A percentile compares a stretch with the other conserved stretches of the same genome.
phyloP scores from a whole-genome alignment of 108 stramenopile species.

The Schizochytrium sp. region DNA sequence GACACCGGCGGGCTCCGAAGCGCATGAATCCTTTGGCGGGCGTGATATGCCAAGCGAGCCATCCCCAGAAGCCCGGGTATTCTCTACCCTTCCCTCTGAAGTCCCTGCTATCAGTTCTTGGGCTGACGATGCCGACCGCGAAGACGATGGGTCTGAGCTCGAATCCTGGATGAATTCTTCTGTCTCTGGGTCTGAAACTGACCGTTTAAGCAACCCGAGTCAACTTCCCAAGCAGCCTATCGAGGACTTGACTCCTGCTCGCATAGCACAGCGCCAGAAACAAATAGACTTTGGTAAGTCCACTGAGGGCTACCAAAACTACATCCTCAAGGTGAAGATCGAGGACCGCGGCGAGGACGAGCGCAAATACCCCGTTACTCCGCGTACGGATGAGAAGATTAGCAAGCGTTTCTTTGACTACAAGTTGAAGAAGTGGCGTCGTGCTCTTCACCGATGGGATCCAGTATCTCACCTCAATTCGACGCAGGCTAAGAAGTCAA shows the following conservation, averaged over 20 bases:
- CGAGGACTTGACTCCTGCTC: constrained; percentile 21
- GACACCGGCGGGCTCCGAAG: too few relatives aligned
- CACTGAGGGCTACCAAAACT: constrained; percentile 52
- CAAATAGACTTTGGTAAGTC: constrained; percentile 23
- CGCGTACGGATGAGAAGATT: constrained; percentile 36
- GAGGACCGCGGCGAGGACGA: constrained; percentile 23
- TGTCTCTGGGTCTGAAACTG: background rate
- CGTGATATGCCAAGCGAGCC: background rate
- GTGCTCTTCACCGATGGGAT: constrained; percentile 52
- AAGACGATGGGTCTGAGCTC: background rate
- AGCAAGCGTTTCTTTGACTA: constrained; percentile 29
- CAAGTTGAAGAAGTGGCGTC: constrained; percentile 49
- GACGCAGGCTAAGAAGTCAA: background rate
- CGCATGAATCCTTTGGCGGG: too few relatives aligned
- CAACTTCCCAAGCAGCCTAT: constrained; percentile 42
- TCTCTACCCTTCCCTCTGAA: background rate
- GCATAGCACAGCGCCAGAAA: constrained; percentile 50
- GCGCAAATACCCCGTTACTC: constrained; percentile 27
- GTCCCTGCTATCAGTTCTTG: background rate
- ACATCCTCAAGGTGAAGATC: constrained; percentile 12
- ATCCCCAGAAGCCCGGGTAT: background rate
- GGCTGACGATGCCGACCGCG: constrained; percentile 55
- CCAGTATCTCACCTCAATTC: background rate
- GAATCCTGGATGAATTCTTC: constrained; percentile 43
- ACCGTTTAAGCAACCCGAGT: background rate